Evolutionary conservation across 805 yeast genomes (phyloP), one percentile per base, ranked within the genome.

Genomic region (Zygoascus tannicola): DNA sequence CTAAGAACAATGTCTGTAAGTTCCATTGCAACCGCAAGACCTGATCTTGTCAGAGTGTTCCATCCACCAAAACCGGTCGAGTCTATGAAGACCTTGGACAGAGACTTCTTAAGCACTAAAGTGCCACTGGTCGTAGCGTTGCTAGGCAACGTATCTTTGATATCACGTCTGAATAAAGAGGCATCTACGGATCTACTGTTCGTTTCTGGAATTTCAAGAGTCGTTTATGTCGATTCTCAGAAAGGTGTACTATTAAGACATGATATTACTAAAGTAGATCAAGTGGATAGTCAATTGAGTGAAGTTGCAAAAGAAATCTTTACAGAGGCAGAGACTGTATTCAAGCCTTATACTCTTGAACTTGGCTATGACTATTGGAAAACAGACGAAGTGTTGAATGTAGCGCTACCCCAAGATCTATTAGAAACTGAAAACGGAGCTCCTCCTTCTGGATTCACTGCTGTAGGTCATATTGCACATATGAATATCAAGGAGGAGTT

Each of bases 391-490:
- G 81, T 92, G 14, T 67, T 92, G 32, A 68, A 70, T 37, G 75
- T 95, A 0, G 74, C 87, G 3, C 62, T 92, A 37, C 98, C 99
- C 0, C 81, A 75, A 37, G 69, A 77, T 16, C 61, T 78, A 18
- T 63, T 76, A 4, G 80, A 74, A 35, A 32, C 40, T 22, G 40
- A 37, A 16, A 38, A 32, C 14, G 43, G 36, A n/a, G 95, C 86
- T 45, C 69, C 81, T 5, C 99, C 98, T 0, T 71, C 92, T 1
- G 94, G 97, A 0, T 92, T 84, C 60, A 85, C 97, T 1, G 77
- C 79, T 32, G 94, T 94, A 0, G 99, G 99, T 0, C 97, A 92
- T 64, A 74, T 92, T 46, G 98, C 97, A 0, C 99, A 92, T 63
- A 64, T 94, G 56, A 92, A 92, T 56, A 63, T 92, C 35, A 70